Evolutionary conservation across 768 basidiomycete genomes (phyloP).

Genomic region (Brasilioporus rufonigricans): DNA sequence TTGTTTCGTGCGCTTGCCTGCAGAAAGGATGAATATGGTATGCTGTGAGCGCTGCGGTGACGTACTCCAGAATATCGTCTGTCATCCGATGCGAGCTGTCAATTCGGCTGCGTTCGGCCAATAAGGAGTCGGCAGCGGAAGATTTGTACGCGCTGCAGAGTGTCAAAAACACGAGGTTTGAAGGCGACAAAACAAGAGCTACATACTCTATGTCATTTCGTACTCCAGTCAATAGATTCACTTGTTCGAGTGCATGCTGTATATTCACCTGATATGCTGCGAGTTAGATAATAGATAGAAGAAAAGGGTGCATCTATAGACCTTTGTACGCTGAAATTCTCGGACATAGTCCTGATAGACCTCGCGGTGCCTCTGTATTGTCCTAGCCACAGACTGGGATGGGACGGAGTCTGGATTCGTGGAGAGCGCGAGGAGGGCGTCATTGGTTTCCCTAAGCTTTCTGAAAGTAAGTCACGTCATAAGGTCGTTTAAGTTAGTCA

Average conservation of each 20-base stretch:
- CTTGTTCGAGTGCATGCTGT: conserved; percentile 79
- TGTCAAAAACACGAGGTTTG: not conserved
- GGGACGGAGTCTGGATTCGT: conserved; percentile 61
- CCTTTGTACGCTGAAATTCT: conserved; percentile 87
- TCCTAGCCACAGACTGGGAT: conserved; percentile 82
- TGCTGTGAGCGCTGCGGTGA: conserved; percentile 1
- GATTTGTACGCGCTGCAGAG: conserved; percentile 81
- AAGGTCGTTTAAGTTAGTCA: not conserved
- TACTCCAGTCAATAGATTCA: conserved; percentile 85
- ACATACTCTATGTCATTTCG: conserved; percentile 94
- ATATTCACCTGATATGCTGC: conserved; percentile 63
- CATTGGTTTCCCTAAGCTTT: conserved; percentile 86
- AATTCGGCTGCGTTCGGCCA: conserved; percentile 85
- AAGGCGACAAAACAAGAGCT: not conserved
- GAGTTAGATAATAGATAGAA: not conserved
- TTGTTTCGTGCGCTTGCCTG: conserved; percentile 97
- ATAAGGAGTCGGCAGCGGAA: conserved; percentile 78
- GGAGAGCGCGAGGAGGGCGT: conserved; percentile 67
- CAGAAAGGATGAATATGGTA: not conserved
- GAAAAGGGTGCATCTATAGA: conserved; percentile 22
- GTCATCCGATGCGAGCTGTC: conserved; percentile 95
- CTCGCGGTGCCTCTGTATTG: conserved; percentile 88
- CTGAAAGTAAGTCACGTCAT: conserved; percentile 8
- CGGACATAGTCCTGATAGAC: conserved; percentile 84
- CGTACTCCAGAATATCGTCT: conserved; percentile 85